Evolutionary conservation across 306 rosid species (phyloP), one percentile per base, ranked within the genome.

Genomic region (Lotus japonicus): DNA sequence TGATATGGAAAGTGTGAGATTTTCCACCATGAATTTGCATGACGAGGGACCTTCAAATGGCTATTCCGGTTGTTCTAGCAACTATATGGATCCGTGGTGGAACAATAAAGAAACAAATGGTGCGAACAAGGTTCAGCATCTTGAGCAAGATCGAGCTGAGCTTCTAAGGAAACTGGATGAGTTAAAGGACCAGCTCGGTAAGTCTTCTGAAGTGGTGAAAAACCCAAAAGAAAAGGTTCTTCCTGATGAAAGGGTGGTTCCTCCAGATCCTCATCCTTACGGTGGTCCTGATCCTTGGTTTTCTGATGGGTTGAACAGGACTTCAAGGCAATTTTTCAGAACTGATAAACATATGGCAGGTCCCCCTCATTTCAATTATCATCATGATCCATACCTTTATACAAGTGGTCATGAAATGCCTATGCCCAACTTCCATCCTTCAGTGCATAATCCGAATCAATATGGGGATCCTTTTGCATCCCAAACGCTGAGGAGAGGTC

Each of bases 91-190:
- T 49, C 71, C 83, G 0, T 60, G 79, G 81, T 77, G 78, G 69
- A 76, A 54, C 49, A 78, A 41, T 56, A 42, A 57, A 61, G 87
- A 77, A n/a, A 50, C 62, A 14, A 81, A 78, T 54, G 91, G 83
- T 38, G 72, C 74, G 14, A 79, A 70, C 63, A 82, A 71, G 78
- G 88, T 78, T 72, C 85, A 80, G 79, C 75, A 81, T 68, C 90
- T 84, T 28, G 97, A 94, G 79, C 90, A 90, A 74, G 97, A 86
- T 67, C 86, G 97, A 73, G 90, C 84, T 1, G 97, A 88, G 77
- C 95, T 94, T 82, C 83, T 90, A 44, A 86, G 92, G 88, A 94
- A 94, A 84, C 79, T 94, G 76, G 92, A 90, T 60, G 97, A 94
- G 79, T 76, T 94, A 43, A 88, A 89, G 83, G 89, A 78, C 51